Evolutionary conservation across 2,329 filamentous ascomycete genomes (phyloP).

Genomic region (Apiospora kogelbergensis): DNA sequence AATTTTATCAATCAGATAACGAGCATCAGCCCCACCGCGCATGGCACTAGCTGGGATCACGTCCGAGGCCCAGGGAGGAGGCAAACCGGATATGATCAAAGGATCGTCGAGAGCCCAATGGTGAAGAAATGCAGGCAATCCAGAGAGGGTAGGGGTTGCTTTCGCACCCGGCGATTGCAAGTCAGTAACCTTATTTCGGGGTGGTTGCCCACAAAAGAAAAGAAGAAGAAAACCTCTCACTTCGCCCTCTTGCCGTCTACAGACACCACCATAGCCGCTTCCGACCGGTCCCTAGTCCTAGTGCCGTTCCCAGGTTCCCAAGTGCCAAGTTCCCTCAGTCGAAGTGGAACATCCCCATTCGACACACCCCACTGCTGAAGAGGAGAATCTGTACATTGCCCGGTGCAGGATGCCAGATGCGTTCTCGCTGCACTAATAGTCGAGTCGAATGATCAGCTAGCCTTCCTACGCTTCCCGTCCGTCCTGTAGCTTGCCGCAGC

Average conservation of each 20-base stretch:
- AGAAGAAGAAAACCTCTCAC: neutral
- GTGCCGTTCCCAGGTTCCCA: too few species aligned
- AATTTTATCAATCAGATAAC: constrained; percentile 7
- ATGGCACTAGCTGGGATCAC: neutral
- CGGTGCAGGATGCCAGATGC: neutral
- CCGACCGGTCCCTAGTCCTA: neutral
- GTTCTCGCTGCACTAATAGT: neutral
- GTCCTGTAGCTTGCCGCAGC: neutral
- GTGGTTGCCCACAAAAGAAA: neutral
- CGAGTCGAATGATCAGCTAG: neutral
- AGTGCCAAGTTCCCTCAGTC: neutral
- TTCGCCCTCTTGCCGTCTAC: neutral
- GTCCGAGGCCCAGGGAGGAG: neutral
- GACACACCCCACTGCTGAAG: neutral
- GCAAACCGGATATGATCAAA: neutral
- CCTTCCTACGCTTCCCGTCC: neutral
- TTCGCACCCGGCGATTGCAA: neutral
- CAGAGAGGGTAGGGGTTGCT: too few species aligned
- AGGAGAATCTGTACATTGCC: too few species aligned
- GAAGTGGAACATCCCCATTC: neutral
- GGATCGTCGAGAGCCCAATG: neutral
- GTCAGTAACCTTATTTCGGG: neutral
- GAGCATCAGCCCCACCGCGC: neutral
- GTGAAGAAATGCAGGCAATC: too few species aligned
- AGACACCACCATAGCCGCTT: too few species aligned